Conservation (phyloP, 2,329 filamentous ascomycete species). For the Sclerotinia sclerotiorum region DNA sequence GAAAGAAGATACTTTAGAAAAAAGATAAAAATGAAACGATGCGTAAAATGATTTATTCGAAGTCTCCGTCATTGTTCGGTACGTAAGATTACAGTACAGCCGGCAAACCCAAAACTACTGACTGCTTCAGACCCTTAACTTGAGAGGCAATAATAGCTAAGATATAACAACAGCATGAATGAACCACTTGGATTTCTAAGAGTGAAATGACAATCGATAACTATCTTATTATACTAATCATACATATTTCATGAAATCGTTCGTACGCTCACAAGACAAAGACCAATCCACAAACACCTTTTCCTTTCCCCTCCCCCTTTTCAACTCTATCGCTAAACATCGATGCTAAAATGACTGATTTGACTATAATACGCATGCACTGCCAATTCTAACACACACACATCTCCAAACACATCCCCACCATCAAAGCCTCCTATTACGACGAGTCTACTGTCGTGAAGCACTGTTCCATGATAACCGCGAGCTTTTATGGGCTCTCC, state of each 20-base stretch:
- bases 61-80: no score
- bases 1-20: no score
- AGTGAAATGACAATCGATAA: constrained; percentile 12
- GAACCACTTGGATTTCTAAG: neutral
- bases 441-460: constrained; percentile 64
- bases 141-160: neutral
- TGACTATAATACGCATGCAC: constrained; percentile 72
- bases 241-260: constrained; percentile 22
- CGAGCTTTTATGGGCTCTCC: constrained; percentile 61
- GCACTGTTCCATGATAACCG: constrained; percentile 65
- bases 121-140: neutral
- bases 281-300: constrained; percentile 14
- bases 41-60: no score
- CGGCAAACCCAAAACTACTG: neutral
- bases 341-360: constrained; percentile 70
- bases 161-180: neutral
- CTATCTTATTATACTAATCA: constrained; percentile 19
- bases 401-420: constrained; percentile 65
- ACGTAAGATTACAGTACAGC: no score
- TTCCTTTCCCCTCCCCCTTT: constrained; percentile 16
- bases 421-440: constrained; percentile 69
- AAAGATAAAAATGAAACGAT: no score
- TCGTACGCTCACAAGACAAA: constrained; percentile 8
- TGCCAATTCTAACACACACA: constrained; percentile 65
- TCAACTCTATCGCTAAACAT: constrained; percentile 48